A percentile compares a stretch with the other conserved stretches of the same genome.
Evolutionary conservation across 1,284 basidiomycete genomes (phyloP).

Genomic region (Melampsora medusae): DNA sequence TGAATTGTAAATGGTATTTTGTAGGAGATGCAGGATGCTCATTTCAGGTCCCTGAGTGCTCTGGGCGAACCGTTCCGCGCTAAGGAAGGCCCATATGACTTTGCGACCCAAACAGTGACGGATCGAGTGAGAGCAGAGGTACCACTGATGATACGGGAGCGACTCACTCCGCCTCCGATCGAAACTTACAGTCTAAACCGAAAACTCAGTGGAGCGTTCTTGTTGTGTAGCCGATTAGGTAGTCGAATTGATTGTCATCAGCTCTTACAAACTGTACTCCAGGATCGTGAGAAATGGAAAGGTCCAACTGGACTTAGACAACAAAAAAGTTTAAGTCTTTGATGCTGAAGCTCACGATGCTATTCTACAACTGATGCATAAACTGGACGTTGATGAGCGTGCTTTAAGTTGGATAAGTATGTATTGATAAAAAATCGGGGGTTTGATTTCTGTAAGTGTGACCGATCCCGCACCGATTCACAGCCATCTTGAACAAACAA

Average conservation of each 20-base stretch:
- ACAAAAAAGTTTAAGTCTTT: too few relatives aligned
- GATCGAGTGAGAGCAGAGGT: conserved; percentile 73
- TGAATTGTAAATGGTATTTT: background rate
- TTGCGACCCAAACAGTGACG: conserved; percentile 69
- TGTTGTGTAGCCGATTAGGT: conserved; percentile 78
- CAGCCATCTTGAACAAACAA: too few relatives aligned
- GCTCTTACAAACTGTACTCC: background rate
- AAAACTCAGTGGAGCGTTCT: conserved; percentile 89
- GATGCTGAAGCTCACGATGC: too few relatives aligned
- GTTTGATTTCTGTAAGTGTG: too few relatives aligned
- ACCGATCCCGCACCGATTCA: too few relatives aligned
- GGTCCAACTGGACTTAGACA: too few relatives aligned
- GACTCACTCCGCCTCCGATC: conserved; percentile 84
- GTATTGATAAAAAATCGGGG: too few relatives aligned
- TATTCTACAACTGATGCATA: too few relatives aligned
- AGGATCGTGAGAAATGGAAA: background rate
- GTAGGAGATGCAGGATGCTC: conserved; percentile 82
- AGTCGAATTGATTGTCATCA: conserved; percentile 69
- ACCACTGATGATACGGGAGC: conserved; percentile 83
- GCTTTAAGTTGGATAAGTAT: too few relatives aligned
- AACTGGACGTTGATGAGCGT: too few relatives aligned
- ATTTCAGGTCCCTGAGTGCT: conserved; percentile 72
- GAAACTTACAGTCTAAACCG: conserved; percentile 95
- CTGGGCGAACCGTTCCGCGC: conserved; percentile 76
- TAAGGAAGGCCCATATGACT: conserved; percentile 66